phyloP scores from a whole-genome alignment of 306 rosid species.

The Cyamopsis tetragonoloba region DNA sequence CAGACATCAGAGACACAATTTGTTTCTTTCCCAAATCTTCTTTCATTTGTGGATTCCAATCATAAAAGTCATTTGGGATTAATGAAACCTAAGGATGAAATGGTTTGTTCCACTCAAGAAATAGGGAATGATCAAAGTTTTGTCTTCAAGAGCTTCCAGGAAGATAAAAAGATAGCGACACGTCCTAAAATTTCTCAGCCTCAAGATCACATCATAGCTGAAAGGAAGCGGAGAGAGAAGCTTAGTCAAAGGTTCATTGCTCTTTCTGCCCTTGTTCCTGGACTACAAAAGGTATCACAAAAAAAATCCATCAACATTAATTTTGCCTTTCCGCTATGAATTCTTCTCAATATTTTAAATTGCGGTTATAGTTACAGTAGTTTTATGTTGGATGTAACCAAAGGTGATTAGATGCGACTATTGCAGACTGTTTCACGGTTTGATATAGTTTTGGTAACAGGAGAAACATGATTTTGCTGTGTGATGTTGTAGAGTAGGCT shows the following conservation, averaged over 20 bases:
- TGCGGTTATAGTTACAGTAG: no score
- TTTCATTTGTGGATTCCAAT: conserved; percentile 41
- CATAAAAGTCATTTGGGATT: conserved; percentile 41
- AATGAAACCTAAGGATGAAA: conserved; percentile 60
- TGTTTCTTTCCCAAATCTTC: conserved; percentile 37
- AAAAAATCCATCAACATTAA: not conserved
- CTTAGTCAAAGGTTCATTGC: conserved; percentile 87
- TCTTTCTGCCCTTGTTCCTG: conserved; percentile 78
- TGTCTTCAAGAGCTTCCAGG: conserved; percentile 35
- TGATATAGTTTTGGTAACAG: no score
- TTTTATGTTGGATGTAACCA: no score
- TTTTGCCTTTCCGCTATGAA: not conserved
- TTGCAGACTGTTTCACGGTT: no score
- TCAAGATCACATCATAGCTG: conserved; percentile 83
- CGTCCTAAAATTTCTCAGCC: conserved; percentile 50
- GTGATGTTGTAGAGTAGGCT: no score
- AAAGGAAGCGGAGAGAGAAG: conserved; percentile 82
- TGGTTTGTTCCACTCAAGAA: conserved; percentile 38
- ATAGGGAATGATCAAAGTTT: conserved; percentile 37
- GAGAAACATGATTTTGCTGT: no score
- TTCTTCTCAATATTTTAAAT: no score
- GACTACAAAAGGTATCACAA: conserved; percentile 26
- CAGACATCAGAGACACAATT: conserved; percentile 37
- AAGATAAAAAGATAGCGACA: conserved; percentile 28
- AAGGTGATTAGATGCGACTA: no score